Base-by-base conservation (phyloP, 2,329 filamentous ascomycete genomes). In the Fusarium dlaminii region DNA sequence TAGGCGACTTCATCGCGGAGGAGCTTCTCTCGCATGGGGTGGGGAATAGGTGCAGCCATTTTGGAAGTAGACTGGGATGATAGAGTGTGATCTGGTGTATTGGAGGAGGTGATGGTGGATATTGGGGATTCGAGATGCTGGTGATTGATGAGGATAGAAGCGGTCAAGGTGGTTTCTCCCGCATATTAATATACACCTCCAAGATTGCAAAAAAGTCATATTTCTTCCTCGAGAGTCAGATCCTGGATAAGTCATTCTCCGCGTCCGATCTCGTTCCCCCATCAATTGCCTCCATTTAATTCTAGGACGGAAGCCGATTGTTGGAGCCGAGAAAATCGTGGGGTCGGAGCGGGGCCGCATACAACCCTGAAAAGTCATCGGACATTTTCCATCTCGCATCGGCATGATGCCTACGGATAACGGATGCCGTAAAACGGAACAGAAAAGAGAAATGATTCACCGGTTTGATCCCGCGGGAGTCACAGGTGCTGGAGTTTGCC, bases 1-100 rank as follows among this genome's bases (percentile, higher is more conserved):
- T 76, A 79, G 6, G 76, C 78, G 2, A 80, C 77, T 27, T 80
- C 75, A 29, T 75, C 69, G 27, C 70, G 63, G 39, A 73, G 68
- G 20, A 80, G 72, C 63, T 77, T 78, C 58, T 80, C 79, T 51
- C 73, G 72, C 74, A 80, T 65, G 4, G 74, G 58, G 32, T 80
- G 78, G 29, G 68, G 56, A 20, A 80, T 70, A 4, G 71, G 56
- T 13, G 70, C 34, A 29, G 77, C 34, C 79, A 80, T 80, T 15
- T 3, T 65, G 22, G 1, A 10, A 27, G 17, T 18, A 4, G 17
- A 29, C 12, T 15, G 18, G 8, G 4, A 8, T 27, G 7, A 12
- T 11, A 6, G 8, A 29, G 14, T 5, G 13, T 20, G 39, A 5
- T 8, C 8, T 12, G 36, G 24, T 24, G 14, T 29, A 22, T 34